Evolutionary conservation across 441 rosid species (phyloP), one percentile per base, ranked within the genome.

Genomic region (Adansonia rubrostipa): DNA sequence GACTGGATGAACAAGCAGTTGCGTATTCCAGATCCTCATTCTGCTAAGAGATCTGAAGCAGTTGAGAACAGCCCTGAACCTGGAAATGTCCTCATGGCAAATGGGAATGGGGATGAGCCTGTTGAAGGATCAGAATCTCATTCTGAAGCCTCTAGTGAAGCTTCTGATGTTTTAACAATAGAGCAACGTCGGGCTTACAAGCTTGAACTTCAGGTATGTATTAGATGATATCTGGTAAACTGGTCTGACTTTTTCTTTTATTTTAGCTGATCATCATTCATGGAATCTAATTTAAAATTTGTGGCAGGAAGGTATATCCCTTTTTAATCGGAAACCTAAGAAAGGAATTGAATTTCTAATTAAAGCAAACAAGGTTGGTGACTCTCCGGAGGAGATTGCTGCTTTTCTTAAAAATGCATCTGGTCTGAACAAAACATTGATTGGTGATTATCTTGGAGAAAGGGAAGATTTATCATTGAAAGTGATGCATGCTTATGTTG

Each of bases 231-330:
- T 60, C 65, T 65, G 33, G 42, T 65, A 20, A 68, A 53, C 45
- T 47, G 33, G 61, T 76, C 51, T 45, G 44, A 69, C 71, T 70
- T 77, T 47, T 67, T 77, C 48, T 73, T 36, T 47, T 60, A 50
- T 71, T 73, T 77, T 72, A 40, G 58, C 42, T 72, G 78, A 20
- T 53, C 60, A 36, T 78, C 64, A 75, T 67, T 77, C 62, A 71
- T 75, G 78, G 80, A 86, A 53, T 86, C 85, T 81, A 79, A 85
- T 83, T 78, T 81, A 67, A 83, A 82, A 78, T 88, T 87, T 88
- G 67, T 92, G 94, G 90, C 98, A 94, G 99, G 99, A 95, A 92
- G 99, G 99, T 90, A 95, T 97, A 79, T 94, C 99, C 80, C 97
- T 95, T 85, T 97, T 97, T 86, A 97, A 97, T 83, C 86, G 92